phyloP scores from a whole-genome alignment of 1,139 yeast genomes.

The Pichia sp. region DNA sequence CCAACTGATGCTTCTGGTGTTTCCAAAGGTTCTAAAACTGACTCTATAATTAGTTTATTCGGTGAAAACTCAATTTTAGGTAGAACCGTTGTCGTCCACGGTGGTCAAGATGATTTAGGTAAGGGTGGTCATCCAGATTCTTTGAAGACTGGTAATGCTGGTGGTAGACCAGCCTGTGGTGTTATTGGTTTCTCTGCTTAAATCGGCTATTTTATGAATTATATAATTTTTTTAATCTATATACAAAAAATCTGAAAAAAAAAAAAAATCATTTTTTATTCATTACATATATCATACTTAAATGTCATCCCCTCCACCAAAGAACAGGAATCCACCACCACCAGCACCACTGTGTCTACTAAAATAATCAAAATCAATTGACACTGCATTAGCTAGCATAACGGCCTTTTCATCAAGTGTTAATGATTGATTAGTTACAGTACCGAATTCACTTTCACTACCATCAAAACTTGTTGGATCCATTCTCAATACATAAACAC shows the following conservation, averaged over 20 bases:
- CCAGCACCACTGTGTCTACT: conserved; percentile 68
- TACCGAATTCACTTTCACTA: conserved; percentile 37
- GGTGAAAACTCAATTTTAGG: conserved; percentile 88
- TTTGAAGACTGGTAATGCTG: conserved; percentile 96
- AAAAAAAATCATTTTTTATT: background rate
- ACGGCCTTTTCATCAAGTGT: conserved; percentile 81
- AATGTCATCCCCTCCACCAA: conserved; percentile 23
- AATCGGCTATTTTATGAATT: conserved; percentile 3
- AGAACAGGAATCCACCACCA: conserved; percentile 38
- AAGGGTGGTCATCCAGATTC: conserved; percentile 94
- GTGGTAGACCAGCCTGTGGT: conserved; percentile 99
- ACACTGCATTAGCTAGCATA: conserved; percentile 77
- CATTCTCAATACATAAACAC: conserved; percentile 81
- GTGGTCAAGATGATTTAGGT: conserved; percentile 93
- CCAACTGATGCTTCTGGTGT: conserved; percentile 79
- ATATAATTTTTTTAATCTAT: background rate
- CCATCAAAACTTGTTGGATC: conserved; percentile 62
- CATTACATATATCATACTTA: background rate
- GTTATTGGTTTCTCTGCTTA: conserved; percentile 76
- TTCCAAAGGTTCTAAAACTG: conserved; percentile 84
- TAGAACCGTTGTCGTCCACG: conserved; percentile 94
- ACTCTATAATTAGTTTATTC: conserved; percentile 65
- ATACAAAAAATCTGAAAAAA: too few relatives aligned
- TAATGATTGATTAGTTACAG: conserved; percentile 32
- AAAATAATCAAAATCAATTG: conserved; percentile 92